Percentiles rank a stretch among this genome's conserved stretches.
These are phyloP conservation scores for Hanseniaspora guilliermondii DNA, from an alignment of 805 yeast species.

Conservation along the genomic window DNA sequence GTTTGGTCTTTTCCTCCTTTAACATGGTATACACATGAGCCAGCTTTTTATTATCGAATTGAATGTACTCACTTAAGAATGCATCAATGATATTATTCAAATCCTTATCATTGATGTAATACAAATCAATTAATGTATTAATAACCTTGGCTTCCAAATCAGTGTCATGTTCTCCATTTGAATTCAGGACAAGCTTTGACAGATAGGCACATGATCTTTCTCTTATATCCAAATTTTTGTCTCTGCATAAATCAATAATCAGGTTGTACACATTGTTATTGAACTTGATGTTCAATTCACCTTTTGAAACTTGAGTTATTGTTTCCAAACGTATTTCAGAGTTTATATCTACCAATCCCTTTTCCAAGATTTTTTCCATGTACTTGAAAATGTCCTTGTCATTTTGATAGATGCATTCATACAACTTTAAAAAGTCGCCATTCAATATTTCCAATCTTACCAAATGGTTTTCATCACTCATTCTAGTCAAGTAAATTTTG, in stretches of 20 bases:
- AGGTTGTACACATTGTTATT: not conserved
- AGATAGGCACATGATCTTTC: not conserved
- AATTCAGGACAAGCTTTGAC: not conserved
- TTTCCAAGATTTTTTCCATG: not conserved
- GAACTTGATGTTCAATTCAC: not conserved
- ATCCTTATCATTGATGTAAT: conserved; percentile 5
- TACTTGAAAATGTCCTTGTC: not conserved
- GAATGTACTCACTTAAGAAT: conserved; percentile 3
- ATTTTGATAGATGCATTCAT: not conserved
- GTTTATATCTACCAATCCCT: not conserved
- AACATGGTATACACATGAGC: not conserved
- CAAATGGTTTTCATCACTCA: conserved; percentile 6
- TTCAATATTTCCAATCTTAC: conserved; percentile 9
- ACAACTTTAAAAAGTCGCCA: not conserved
- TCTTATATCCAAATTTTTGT: not conserved
- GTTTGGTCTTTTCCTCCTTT: not conserved
- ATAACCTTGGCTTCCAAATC: not conserved
- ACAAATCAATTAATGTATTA: not conserved
- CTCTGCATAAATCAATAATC: conserved; percentile 1
- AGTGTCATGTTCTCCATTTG: not conserved
- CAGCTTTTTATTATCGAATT: not conserved
- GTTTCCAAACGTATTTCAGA: conserved; percentile 4
- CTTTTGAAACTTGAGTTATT: not conserved
- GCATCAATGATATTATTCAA: not conserved
- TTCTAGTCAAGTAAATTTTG: conserved; percentile 3